Evolutionary conservation across 2,329 filamentous ascomycete genomes (phyloP), one percentile per base, ranked within the genome.

Genomic region (Colletotrichum kahawae): DNA sequence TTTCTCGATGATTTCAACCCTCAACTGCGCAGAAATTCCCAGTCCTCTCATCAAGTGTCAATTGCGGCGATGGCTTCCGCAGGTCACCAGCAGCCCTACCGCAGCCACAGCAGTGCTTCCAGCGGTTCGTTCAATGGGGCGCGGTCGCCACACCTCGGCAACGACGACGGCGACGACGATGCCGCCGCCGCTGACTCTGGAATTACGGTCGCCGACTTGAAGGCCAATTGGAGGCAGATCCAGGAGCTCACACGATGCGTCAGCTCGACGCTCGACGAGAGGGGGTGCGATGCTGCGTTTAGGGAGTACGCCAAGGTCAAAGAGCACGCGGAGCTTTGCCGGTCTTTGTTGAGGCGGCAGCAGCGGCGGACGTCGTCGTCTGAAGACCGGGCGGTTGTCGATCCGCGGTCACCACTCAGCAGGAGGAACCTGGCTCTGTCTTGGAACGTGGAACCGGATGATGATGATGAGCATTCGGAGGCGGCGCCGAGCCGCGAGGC

Each of bases 221-320:
- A 85, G 63, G 79, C 78, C 51, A 83, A 81, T 73, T 80, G 81
- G 34, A 82, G 83, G 21, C 84, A 84, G 68, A 81, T 86, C 4
- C 82, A 83, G 14, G 74, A 78, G 29, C 78, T 85, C 9, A 77
- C 84, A 10, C 83, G 82, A 70, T 82, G 83, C 63, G 82, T 86
- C 78, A 80, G 82, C 57, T 78, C 81, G 51, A 79, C 81, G 5
- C 82, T 84, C 4, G 77, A 81, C 0, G 80, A 79, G 2, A 83
- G 79, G 70, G 81, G 85, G 7, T 84, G 88, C 18, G 88, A 89
- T 71, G 81, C 82, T 4, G 85, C 84, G 7, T 89, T 85, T 77
- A 85, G 86, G 29, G 83, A 86, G 8, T 89, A 88, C 62, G 77
- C 78, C 67, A 88, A 84, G 76, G 77, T 86, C 63, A 84, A 81